Evolutionary conservation across 768 basidiomycete species (phyloP), one percentile per base, ranked within the genome.

Genomic region (Gymnopilus junonius): DNA sequence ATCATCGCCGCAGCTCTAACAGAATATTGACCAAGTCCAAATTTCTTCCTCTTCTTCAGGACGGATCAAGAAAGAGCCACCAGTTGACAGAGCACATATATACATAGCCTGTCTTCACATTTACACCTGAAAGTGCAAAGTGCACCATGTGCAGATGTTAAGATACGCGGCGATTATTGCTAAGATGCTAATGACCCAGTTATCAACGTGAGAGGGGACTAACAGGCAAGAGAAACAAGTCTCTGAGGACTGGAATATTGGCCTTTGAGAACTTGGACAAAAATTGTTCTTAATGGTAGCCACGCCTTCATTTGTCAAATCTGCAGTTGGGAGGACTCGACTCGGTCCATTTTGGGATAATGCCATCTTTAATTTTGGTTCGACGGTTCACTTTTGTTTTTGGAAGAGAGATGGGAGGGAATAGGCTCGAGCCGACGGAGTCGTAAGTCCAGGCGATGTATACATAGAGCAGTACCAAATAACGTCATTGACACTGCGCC

Each of bases 171-270:
- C 17, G 51, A 63, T 42, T 57, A 53, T 63, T 54, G 51, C 55
- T 54, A 43, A 31, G 56, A 58, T 46, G 50, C 42, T 4, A 15
- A 6, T n/a, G 15, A 12, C 2, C 14, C 61, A 61, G 65, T 46
- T 67, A 67, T 67, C 65, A 67, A 61, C 65, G 65, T 67, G 65
- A 67, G 65, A 67, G 62, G 62, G 27, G 43, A 51, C 8, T 51
- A 51, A 29, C 48, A 23, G 25, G 48, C n/a, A 51, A n/a, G 15
- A 51, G 48, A 17, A 51, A 29, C 15, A n/a, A 51, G 15, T 51
- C 4, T 29, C 48, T 27, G 48, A 31, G 48, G 8, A 29, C 11
- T 29, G 14, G 21, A 29, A 25, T n/a, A 10, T 11, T 27, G 48
- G 31, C 29, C 48, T 32, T 51, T 51, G 48, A 51, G 48, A 51